Evolutionary conservation across 768 basidiomycete species (phyloP).

Genomic region (Xanthoconium stramineum): DNA sequence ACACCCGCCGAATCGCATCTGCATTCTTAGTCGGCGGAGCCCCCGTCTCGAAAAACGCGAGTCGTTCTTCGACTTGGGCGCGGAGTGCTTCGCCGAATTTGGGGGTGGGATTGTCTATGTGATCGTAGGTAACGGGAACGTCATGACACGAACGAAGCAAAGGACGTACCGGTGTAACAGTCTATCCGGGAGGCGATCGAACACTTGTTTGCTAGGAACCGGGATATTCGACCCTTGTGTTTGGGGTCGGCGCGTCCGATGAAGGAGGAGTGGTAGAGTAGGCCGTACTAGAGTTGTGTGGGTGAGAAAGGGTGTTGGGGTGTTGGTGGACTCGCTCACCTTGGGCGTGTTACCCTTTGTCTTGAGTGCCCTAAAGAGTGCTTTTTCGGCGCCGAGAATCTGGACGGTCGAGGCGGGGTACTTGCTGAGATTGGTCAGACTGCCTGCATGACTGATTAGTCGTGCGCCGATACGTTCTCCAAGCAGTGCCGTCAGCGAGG

Average conservation of each 20-base stretch:
- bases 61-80: constrained; percentile 91
- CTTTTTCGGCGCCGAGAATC: constrained; percentile 97
- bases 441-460: constrained; percentile 93
- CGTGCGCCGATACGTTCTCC: constrained; percentile 92
- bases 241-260: constrained; percentile 93
- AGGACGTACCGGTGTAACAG: constrained; percentile 74
- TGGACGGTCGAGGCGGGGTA: constrained; percentile 98
- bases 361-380: constrained; percentile 94
- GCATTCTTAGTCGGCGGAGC: constrained; percentile 85
- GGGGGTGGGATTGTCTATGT: constrained; percentile 74
- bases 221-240: constrained; percentile 95
- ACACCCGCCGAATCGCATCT: constrained; percentile 87
- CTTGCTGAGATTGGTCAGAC: constrained; percentile 94
- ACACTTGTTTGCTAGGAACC: constrained; percentile 99
- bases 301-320: not conserved
- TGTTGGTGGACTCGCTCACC: constrained; percentile 35
- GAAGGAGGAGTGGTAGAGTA: constrained; percentile 96
- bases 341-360: constrained; percentile 99
- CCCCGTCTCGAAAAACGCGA: constrained; percentile 92
- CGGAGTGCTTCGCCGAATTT: constrained; percentile 96
- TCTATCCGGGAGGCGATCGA: constrained; percentile 97
- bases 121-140: not conserved
- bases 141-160: no score
- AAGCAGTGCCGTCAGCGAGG: constrained; percentile 84
- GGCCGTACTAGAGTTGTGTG: constrained; percentile 69